A percentile compares a stretch with the other conserved stretches of the same genome.
Conservation (phyloP, 148 eudicot species). For the Persicaria tinctoria region DNA sequence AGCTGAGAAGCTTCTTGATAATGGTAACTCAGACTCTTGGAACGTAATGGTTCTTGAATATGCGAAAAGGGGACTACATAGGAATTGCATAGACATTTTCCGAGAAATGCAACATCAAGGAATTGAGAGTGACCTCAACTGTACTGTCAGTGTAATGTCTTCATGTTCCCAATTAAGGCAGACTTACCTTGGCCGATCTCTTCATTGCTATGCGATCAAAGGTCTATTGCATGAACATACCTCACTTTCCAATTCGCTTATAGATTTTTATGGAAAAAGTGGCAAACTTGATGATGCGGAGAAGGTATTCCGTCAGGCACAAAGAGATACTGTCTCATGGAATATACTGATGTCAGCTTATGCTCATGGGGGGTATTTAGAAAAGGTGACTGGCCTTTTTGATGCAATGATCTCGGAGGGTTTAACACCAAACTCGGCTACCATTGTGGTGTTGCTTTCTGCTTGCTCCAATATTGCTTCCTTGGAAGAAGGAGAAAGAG, state of each 20-base stretch:
- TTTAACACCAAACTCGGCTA: constrained; percentile 38
- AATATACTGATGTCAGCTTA: constrained; percentile 49
- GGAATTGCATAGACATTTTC: constrained; percentile 36
- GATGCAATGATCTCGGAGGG: constrained; percentile 47
- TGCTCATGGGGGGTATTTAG: constrained; percentile 25
- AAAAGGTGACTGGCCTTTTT: constrained; percentile 39
- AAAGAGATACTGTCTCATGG: constrained; percentile 54
- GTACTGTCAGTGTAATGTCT: constrained; percentile 42
- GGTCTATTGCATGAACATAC: constrained; percentile 23
- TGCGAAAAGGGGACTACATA: constrained; percentile 33
- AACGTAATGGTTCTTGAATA: constrained; percentile 48
- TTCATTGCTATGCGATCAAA: constrained; percentile 55
- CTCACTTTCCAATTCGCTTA: constrained; percentile 50
- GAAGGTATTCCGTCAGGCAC: constrained; percentile 33
- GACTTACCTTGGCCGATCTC: constrained; percentile 35
- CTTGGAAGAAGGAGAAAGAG: constrained; percentile 38
- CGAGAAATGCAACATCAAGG: constrained; percentile 43
- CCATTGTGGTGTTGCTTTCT: constrained; percentile 46
- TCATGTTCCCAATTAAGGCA: constrained; percentile 42
- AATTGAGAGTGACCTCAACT: constrained; percentile 29
- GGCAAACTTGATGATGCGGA: constrained; percentile 32
- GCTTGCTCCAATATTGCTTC: constrained; percentile 55
- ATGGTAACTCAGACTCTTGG: constrained; percentile 41
- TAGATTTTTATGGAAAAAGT: constrained; percentile 58
- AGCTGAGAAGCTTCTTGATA: constrained; percentile 42